These are phyloP conservation scores for Penicillium janthinellum DNA, from an alignment of 2,329 filamentous ascomycete species.

Conservation along the genomic window DNA sequence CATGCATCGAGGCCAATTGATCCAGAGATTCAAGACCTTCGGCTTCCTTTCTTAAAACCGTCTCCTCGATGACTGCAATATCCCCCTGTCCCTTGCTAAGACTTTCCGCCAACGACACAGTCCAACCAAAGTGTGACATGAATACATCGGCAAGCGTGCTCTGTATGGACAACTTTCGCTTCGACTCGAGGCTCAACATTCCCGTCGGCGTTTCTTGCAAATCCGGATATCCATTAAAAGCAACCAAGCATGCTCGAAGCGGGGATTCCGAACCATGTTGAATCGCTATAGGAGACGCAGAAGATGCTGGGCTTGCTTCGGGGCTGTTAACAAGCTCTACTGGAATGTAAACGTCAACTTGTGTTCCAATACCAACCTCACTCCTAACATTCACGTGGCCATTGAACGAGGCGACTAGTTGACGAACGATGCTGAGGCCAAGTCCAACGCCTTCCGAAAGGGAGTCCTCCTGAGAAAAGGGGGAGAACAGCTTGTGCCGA, in stretches of 20 bases:
- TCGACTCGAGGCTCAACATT: slow-evolving; percentile 29
- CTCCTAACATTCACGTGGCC: slow-evolving; percentile 60
- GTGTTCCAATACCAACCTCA: slow-evolving; percentile 30
- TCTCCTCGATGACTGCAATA: slow-evolving; percentile 33
- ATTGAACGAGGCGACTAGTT: slow-evolving; percentile 58
- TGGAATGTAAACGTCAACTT: slow-evolving; percentile 34
- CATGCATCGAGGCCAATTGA: background rate
- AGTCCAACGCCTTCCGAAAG: slow-evolving; percentile 64
- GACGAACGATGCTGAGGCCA: slow-evolving; percentile 63
- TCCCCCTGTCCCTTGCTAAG: slow-evolving; percentile 27
- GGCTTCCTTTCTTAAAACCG: slow-evolving; percentile 20
- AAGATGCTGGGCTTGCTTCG: background rate
- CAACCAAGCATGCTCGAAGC: slow-evolving; percentile 32
- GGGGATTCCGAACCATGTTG: background rate
- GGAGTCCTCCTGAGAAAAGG: slow-evolving; percentile 64
- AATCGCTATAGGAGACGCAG: no score
- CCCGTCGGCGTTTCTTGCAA: slow-evolving; percentile 26
- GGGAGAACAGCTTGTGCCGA: slow-evolving; percentile 58
- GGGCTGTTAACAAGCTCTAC: slow-evolving; percentile 13
- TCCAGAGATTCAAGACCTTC: slow-evolving; percentile 9
- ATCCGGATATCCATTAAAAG: slow-evolving; percentile 28
- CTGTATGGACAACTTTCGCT: slow-evolving; percentile 32
- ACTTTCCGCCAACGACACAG: slow-evolving; percentile 28
- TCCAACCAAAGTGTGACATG: slow-evolving; percentile 27
- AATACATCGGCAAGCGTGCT: slow-evolving; percentile 30